phyloP scores from a whole-genome alignment of 345 rosid species.

The Hibiscus syriacus region DNA sequence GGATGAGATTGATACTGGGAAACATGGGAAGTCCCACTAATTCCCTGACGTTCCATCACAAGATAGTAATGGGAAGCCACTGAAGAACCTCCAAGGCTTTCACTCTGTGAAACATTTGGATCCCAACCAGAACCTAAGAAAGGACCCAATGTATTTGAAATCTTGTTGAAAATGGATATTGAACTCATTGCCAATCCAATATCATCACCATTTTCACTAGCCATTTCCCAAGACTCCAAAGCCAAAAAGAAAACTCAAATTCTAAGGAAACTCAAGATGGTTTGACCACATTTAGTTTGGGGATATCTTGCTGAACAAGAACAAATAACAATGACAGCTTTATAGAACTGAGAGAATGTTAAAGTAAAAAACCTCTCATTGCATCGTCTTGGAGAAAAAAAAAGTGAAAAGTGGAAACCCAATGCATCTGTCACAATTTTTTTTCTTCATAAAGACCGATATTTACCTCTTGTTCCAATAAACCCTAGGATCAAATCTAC shows the following conservation, averaged over 20 bases:
- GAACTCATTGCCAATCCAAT: conserved; percentile 39
- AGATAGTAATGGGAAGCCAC: conserved; percentile 46
- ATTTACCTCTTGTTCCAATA: conserved; percentile 32
- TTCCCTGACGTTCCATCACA: conserved; percentile 51
- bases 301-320: conserved; percentile 45
- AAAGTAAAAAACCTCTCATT: conserved; percentile 29
- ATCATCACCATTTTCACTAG: conserved; percentile 45
- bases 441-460: conserved; percentile 43
- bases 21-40: too few species aligned
- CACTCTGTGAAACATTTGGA: conserved; percentile 44
- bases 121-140: conserved; percentile 80
- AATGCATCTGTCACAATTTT: conserved; percentile 52
- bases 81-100: conserved; percentile 42
- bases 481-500: conserved; percentile 35
- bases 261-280: conserved; percentile 18
- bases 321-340: conserved; percentile 54
- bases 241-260: conserved; percentile 16
- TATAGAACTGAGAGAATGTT: too few species aligned
- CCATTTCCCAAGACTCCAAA: conserved; percentile 39
- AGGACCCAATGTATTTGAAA: conserved; percentile 30
- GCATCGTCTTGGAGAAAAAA: neutral
- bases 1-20: conserved; percentile 56
- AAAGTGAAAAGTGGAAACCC: conserved; percentile 40
- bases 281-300: conserved; percentile 47
- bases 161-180: conserved; percentile 31